Percentiles rank a stretch among this genome's conserved stretches.
These are phyloP conservation scores for Aspergillus arachidicola DNA, from an alignment of 2,329 filamentous ascomycete genomes.

Conservation along the genomic window DNA sequence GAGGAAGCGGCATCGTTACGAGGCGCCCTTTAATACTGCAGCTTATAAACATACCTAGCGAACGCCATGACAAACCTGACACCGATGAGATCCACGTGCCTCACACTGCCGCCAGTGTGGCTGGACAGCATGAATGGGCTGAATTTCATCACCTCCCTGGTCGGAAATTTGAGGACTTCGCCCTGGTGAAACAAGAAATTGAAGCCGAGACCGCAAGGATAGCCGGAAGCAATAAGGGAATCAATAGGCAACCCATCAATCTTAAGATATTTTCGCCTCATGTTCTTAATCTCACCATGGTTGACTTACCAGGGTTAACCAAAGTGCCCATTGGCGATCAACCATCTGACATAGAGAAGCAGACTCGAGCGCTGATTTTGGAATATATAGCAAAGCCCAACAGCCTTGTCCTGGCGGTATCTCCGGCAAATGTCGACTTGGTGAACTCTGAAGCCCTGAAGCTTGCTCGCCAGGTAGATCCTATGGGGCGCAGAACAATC, in stretches of 20 bases:
- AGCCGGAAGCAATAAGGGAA: conserved; percentile 95
- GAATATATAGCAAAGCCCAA: conserved; percentile 99
- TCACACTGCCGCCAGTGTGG: conserved; percentile 76
- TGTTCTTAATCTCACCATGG: conserved; percentile 92
- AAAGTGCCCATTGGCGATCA: conserved; percentile 99
- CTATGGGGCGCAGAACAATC: conserved; percentile 90
- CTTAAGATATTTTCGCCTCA: conserved; percentile 97
- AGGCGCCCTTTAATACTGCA: conserved; percentile 92
- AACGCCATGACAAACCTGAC: conserved; percentile 68
- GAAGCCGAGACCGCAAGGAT: conserved; percentile 95
- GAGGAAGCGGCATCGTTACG: conserved; percentile 95
- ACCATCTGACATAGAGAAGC: conserved; percentile 96
- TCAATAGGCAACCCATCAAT: conserved; percentile 96
- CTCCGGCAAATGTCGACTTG: conserved; percentile 95
- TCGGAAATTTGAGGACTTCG: conserved; percentile 86
- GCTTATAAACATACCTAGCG: conserved; percentile 89
- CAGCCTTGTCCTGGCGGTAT: conserved; percentile 95
- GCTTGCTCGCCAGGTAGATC: conserved; percentile 93
- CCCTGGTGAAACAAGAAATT: conserved; percentile 92
- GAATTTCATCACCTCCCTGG: conserved; percentile 96
- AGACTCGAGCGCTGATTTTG: conserved; percentile 92
- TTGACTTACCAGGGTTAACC: conserved; percentile 92
- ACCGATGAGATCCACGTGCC: conserved; percentile 67
- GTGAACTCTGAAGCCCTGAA: conserved; percentile 98
- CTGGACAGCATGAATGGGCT: conserved; percentile 74